Base-by-base conservation (phyloP, 2,329 filamentous ascomycete genomes). In the Penicillium sp. region DNA sequence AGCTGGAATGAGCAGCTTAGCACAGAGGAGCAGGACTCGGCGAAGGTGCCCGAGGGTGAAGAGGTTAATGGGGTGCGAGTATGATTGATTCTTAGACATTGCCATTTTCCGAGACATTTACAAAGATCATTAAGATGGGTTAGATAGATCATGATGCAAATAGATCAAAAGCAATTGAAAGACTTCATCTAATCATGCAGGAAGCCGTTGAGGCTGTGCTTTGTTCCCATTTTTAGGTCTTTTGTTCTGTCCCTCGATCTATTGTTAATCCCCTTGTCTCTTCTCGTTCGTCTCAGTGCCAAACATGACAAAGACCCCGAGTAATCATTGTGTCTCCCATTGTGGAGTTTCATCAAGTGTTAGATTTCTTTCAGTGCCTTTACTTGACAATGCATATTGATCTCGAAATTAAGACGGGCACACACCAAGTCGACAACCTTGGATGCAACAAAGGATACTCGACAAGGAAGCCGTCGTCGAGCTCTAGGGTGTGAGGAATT, bases 1-100 rank as follows among this genome's bases (percentile, higher is more conserved):
- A 73, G 72, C 9, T 80, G 78, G 78, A 73, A 78, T 60, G 72
- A 75, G 42, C 76, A 77, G 55, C 68, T 73, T 45, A 76, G 71
- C 55, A 67, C 62, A 27, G 72, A 68, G 22, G 73, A 75, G 52
- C 66, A 72, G 19, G 68, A 76, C 50, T 55, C 66, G 0, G 65
- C 68, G 14, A 74, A 74, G 63, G 71, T 72, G 16, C 65, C 69
- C 1, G 64, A 62, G 46, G 73, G 69, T 14, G 64, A 67, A 51
- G 71, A 75, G 57, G 65, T 74, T 13, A 57, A 71, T 29, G 73
- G 71, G 3, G 62, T 64, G 9, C 67, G 71, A 16, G 53, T 73
- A 57, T 68, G 42, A 64, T 31, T 49, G 54, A 26, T 50, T 56
- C 33, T 19, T 29, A 49, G 33, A 52, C 43, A 52, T 52, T 29